Base-by-base conservation (phyloP, 345 rosid genomes). In the Melastoma malabathricum region DNA sequence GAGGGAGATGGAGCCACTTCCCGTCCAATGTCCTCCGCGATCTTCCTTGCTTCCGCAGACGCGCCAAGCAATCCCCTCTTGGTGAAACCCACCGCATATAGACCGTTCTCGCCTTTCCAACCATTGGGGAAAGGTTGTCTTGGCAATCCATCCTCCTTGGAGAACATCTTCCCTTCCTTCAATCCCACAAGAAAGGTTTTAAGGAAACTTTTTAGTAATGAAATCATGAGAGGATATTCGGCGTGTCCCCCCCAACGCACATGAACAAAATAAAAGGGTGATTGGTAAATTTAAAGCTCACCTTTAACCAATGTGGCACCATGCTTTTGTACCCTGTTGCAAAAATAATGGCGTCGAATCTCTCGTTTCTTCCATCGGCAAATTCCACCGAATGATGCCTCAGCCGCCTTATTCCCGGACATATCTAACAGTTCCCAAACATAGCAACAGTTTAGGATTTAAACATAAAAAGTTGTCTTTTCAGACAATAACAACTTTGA, bases 301-400 rank as follows among this genome's bases (percentile, higher is more conserved):
- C 98, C 96, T 92, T 84, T 62, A 92, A 69, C 98, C 98, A 92
- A 64, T 66, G 59, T 55, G 93, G 93, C 52, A 86, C 94, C 19
- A 84, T 86, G 79, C 92, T 90, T 76, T 77, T 86, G 70, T 90
- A 90, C 47, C 98, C 98, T 2, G 98, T 86, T 66, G 98, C 98
- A 43, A 86, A 69, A 49, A 90, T 66, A 43, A 90, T 82, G 48
- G 92, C 89, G 58, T 86, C 96, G 66, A 80, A 86, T 44, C 67
- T 65, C 71, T 76, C 87, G 0, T 44, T 58, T 58, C 57, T 67
- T 4, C 96, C 89, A 50, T 86, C 61, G 9, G 69, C 71, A 64
- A 90, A 90, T 65, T 80, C 87, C 46, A 73, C 96, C 2, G 68
- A 57, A 16, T 65, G 72, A 19, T 55, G 69, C 61, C 68, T 74